Conservation (phyloP, 257 asterid species). For the Plantago ovata region DNA sequence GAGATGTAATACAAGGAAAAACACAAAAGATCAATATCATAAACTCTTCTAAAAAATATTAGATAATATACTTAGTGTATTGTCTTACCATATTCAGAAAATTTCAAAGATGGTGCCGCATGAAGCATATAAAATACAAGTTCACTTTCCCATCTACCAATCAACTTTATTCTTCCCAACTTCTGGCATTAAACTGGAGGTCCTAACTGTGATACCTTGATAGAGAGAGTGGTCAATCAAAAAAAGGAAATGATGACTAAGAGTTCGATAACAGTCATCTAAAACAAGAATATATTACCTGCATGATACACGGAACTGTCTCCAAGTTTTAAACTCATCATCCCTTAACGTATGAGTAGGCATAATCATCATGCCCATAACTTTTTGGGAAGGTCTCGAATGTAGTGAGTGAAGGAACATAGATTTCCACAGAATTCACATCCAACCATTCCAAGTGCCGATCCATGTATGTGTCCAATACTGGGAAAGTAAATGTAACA, state of each 20-base stretch:
- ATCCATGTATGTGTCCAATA: not conserved
- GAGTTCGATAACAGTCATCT: too few relatives aligned
- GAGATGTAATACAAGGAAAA: not conserved
- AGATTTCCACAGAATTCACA: too few relatives aligned
- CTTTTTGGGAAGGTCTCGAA: not conserved
- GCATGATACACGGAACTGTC: too few relatives aligned
- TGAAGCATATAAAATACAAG: not conserved
- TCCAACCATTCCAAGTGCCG: not conserved
- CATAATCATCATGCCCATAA: not conserved
- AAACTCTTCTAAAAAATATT: too few relatives aligned
- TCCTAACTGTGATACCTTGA: not conserved
- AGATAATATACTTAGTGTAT: not conserved
- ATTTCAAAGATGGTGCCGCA: not conserved
- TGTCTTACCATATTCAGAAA: not conserved
- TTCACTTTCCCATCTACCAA: not conserved
- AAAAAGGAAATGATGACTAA: too few relatives aligned
- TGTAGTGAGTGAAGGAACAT: constrained; percentile 3
- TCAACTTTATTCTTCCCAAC: not conserved
- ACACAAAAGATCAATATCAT: not conserved
- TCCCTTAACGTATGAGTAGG: not conserved
- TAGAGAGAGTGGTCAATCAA: too few relatives aligned
- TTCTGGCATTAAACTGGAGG: not conserved
- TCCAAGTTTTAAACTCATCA: not conserved
- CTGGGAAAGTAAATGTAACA: not conserved
- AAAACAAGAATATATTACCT: too few relatives aligned